phyloP scores from a whole-genome alignment of 2,329 filamentous ascomycete species.

The Phialophora tarda region DNA sequence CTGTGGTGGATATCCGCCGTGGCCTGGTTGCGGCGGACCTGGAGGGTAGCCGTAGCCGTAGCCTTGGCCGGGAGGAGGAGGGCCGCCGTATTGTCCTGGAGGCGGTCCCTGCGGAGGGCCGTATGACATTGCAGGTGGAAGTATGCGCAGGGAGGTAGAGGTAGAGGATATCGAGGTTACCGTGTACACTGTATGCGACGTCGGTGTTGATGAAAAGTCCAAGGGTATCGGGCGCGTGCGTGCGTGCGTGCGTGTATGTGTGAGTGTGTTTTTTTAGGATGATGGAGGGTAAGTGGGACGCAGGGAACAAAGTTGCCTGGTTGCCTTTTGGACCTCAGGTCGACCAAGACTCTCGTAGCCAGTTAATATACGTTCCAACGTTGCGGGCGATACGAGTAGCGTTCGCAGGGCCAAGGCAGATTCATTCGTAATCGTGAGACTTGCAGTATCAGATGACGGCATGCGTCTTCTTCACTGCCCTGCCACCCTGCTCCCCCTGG shows the following conservation, averaged over 20 bases:
- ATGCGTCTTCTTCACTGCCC: not conserved
- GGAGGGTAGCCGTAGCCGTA: slow-evolving; percentile 37
- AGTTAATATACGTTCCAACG: slow-evolving; percentile 4
- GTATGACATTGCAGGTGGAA: slow-evolving; percentile 30
- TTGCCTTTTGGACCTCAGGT: not conserved
- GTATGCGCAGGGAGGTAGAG: not conserved
- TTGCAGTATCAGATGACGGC: not conserved
- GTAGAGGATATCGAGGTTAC: not conserved
- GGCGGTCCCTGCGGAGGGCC: slow-evolving; percentile 39
- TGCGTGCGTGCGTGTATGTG: too few species aligned
- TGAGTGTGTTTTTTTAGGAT: not conserved
- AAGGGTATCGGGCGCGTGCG: not conserved
- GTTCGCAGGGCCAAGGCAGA: slow-evolving; percentile 11
- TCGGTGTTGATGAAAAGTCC: not conserved
- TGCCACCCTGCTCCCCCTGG: not conserved
- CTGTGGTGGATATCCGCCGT: slow-evolving; percentile 17
- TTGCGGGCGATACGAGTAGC: not conserved
- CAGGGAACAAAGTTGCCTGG: slow-evolving; percentile 10
- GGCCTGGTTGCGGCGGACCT: slow-evolving; percentile 30
- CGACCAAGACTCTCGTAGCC: too few species aligned
- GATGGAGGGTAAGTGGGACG: slow-evolving; percentile 2
- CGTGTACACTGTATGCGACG: not conserved
- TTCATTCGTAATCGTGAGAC: slow-evolving; percentile 8
- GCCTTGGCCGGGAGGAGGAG: slow-evolving; percentile 32
- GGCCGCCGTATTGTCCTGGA: slow-evolving; percentile 39